A percentile compares a stretch with the other conserved stretches of the same genome.
Conservation (phyloP, 2,329 filamentous ascomycete genomes). For the Trichoderma hamatum region DNA sequence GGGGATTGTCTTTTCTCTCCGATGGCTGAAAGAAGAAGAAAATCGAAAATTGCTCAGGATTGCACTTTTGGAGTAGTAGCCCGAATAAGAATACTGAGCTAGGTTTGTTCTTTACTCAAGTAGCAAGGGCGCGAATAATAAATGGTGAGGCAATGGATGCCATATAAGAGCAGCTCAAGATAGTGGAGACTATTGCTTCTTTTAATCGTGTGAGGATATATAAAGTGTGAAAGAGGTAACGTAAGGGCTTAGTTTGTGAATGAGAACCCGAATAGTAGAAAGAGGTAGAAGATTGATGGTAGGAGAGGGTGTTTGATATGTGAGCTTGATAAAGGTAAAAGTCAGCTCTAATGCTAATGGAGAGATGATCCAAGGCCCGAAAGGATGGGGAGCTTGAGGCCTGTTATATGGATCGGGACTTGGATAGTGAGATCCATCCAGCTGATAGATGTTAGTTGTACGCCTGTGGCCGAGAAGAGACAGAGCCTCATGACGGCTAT, state of each 20-base stretch:
- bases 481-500: conserved; percentile 5
- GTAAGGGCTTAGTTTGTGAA: not conserved
- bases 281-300: not conserved
- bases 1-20: not conserved
- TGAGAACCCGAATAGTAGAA: not conserved
- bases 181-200: not conserved
- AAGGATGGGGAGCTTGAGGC: not conserved
- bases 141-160: not conserved
- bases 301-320: not conserved
- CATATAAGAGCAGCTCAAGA: not conserved
- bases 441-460: not conserved
- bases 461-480: not conserved
- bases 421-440: conserved; percentile 10
- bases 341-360: not conserved
- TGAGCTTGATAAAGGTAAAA: not conserved
- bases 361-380: conserved; percentile 14
- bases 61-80: not conserved
- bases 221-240: not conserved
- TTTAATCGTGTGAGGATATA: not conserved
- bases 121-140: not conserved
- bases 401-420: conserved; percentile 22
- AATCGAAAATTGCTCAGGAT: not conserved
- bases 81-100: not conserved
- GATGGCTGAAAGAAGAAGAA: not conserved
- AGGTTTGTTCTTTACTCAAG: not conserved